Evolutionary conservation across 1,284 basidiomycete genomes (phyloP).

Genomic region (Boletus calvinii): DNA sequence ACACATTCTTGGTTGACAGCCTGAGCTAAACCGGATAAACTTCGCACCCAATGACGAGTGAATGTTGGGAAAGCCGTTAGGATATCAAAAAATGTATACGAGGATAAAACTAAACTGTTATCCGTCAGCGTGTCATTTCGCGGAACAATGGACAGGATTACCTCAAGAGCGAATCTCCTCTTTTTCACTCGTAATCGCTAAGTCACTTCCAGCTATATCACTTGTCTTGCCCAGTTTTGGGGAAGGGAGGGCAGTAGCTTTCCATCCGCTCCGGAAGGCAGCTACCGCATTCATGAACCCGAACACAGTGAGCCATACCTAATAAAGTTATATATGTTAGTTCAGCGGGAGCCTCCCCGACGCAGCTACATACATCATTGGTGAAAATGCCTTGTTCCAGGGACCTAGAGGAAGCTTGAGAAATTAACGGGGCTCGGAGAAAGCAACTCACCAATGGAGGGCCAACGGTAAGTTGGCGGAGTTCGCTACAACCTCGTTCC

Average conservation of each 20-base stretch:
- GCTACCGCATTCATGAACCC: slow-evolving; percentile 62
- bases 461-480: slow-evolving; percentile 77
- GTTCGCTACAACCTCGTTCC: slow-evolving; percentile 74
- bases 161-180: slow-evolving; percentile 9
- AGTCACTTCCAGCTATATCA: slow-evolving; percentile 6
- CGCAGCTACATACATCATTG: slow-evolving; percentile 49
- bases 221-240: background rate
- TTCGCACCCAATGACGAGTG: background rate
- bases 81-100: background rate
- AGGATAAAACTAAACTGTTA: background rate
- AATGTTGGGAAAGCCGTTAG: background rate
- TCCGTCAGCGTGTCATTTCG: background rate
- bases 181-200: slow-evolving; percentile 10
- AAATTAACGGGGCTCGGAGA: background rate
- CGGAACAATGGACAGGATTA: background rate
- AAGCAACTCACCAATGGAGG: slow-evolving; percentile 70
- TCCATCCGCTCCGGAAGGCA: slow-evolving; percentile 74
- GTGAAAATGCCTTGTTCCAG: slow-evolving; percentile 62
- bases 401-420: slow-evolving; percentile 49
- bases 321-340: slow-evolving; percentile 9
- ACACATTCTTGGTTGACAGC: background rate
- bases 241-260: slow-evolving; percentile 58
- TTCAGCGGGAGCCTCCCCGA: background rate
- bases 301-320: slow-evolving; percentile 65
- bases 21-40: background rate